A percentile compares a stretch with the other conserved stretches of the same genome.
Conservation (phyloP, 805 yeast species). For the Komagataella mondaviorum region DNA sequence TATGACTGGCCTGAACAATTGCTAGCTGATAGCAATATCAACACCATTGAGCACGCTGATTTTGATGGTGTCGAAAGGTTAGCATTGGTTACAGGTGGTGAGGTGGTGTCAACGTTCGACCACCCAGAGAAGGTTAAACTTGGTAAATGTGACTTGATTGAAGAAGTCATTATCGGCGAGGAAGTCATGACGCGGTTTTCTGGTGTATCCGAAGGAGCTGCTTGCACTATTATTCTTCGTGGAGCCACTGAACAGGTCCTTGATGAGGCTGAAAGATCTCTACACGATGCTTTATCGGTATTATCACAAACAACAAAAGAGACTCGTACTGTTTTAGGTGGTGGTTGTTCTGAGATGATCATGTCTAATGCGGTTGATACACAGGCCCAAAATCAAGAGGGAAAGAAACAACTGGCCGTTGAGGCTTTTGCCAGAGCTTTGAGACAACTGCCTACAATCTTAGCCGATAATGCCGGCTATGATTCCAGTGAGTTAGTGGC, state of each 20-base stretch:
- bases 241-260: conserved; percentile 98
- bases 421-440: conserved; percentile 91
- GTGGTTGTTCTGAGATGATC: conserved; percentile 84
- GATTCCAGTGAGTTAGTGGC: conserved; percentile 90
- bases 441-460: conserved; percentile 87
- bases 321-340: conserved; percentile 86
- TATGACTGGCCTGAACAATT: conserved; percentile 97
- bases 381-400: conserved; percentile 81
- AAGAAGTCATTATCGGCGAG: conserved; percentile 89
- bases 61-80: conserved; percentile 96
- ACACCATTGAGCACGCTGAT: conserved; percentile 95
- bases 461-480: conserved; percentile 95
- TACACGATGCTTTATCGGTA: conserved; percentile 94
- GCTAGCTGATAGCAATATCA: conserved; percentile 75
- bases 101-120: conserved; percentile 94
- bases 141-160: conserved; percentile 82
- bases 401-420: conserved; percentile 87
- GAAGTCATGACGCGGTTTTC: conserved; percentile 81
- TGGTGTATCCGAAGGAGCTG: conserved; percentile 93
- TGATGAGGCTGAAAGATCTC: conserved; percentile 94
- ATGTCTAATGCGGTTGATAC: conserved; percentile 96
- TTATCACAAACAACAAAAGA: conserved; percentile 89
- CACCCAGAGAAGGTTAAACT: conserved; percentile 74
- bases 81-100: conserved; percentile 96
- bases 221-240: conserved; percentile 89